phyloP scores from a whole-genome alignment of 2,329 filamentous ascomycete genomes.

The Teratosphaeria gauchensis region DNA sequence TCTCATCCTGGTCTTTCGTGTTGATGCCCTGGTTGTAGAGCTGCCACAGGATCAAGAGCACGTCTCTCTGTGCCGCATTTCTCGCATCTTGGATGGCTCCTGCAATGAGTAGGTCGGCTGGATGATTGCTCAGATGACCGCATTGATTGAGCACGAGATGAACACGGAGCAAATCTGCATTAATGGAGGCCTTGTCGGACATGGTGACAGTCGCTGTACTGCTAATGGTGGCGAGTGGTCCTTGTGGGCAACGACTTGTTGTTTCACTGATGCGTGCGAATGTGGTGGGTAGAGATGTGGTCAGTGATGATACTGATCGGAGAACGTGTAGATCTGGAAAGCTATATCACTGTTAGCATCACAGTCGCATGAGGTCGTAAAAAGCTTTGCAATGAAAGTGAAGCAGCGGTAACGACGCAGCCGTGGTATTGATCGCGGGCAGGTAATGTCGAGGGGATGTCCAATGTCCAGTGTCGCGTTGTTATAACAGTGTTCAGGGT shows the following conservation, averaged over 20 bases:
- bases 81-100: background rate
- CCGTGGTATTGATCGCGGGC: too few relatives aligned
- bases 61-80: background rate
- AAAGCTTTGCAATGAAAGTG: background rate
- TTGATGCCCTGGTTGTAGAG: background rate
- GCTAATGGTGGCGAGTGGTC: background rate
- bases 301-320: background rate
- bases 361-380: background rate
- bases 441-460: too few relatives aligned
- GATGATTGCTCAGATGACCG: background rate
- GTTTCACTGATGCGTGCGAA: background rate
- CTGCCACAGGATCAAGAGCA: background rate
- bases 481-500: too few relatives aligned
- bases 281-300: background rate
- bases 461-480: too few relatives aligned
- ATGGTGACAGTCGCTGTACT: background rate
- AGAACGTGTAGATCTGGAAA: background rate
- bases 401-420: background rate
- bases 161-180: background rate
- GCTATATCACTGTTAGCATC: background rate
- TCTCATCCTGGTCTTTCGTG: background rate
- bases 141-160: background rate
- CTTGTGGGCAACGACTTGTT: background rate
- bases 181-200: background rate
- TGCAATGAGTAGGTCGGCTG: background rate